Evolutionary conservation across 2,329 filamentous ascomycete genomes (phyloP).

Genomic region (Penicillium sp.): DNA sequence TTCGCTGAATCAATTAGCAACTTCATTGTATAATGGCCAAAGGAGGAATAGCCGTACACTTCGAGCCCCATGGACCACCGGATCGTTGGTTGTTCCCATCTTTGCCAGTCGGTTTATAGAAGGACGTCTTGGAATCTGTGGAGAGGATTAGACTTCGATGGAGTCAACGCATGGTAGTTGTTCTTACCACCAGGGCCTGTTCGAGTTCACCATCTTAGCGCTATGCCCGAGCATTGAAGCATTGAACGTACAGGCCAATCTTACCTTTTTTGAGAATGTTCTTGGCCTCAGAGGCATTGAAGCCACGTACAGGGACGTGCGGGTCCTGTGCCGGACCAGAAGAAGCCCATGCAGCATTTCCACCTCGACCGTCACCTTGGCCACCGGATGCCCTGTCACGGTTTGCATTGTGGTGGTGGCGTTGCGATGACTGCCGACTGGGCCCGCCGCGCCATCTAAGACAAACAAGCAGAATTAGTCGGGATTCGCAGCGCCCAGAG

Average conservation of each 20-base stretch:
- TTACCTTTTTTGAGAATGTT: conserved; percentile 39
- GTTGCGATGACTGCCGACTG: conserved; percentile 35
- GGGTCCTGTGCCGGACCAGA: conserved; percentile 31
- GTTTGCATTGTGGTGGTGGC: conserved; percentile 32
- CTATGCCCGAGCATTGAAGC: neutral
- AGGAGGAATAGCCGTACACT: conserved; percentile 33
- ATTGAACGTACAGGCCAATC: neutral
- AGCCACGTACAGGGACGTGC: conserved; percentile 40
- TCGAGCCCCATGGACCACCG: conserved; percentile 41
- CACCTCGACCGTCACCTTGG: conserved; percentile 30
- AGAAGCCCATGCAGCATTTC: conserved; percentile 28
- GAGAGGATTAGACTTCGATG: conserved; percentile 7
- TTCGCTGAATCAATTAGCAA: conserved; percentile 33
- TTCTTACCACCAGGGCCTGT: conserved; percentile 30
- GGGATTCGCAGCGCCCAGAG: neutral
- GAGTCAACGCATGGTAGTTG: neutral
- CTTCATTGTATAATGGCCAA: conserved; percentile 4
- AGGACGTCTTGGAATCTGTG: conserved; percentile 30
- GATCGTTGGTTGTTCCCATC: conserved; percentile 33
- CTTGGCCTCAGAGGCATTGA: conserved; percentile 42
- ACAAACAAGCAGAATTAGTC: conserved; percentile 10
- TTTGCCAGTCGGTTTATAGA: conserved; percentile 39
- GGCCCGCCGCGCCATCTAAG: conserved; percentile 40
- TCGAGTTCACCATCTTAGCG: too few relatives aligned
- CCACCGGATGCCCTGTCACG: conserved; percentile 17